Conservation (phyloP, 2,329 filamentous ascomycete species). For the Pseudocercospora musae region DNA sequence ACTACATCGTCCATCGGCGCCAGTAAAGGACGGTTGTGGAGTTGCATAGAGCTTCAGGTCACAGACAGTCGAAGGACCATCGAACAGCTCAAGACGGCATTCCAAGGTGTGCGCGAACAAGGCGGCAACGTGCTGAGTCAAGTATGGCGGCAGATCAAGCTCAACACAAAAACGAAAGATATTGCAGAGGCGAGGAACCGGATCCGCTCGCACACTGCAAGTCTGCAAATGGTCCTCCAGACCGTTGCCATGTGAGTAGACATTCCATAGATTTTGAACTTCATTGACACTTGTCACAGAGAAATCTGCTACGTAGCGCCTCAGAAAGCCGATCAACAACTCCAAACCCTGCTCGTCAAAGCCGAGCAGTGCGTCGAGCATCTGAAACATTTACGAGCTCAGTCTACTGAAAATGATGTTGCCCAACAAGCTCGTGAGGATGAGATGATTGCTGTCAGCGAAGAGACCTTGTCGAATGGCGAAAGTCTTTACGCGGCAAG, state of each 20-base stretch:
- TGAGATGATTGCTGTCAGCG: slow-evolving; percentile 5
- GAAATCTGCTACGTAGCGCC: slow-evolving; percentile 14
- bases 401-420: neutral
- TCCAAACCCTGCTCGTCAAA: slow-evolving; percentile 5
- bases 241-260: slow-evolving; percentile 10
- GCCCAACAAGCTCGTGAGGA: slow-evolving; percentile 1
- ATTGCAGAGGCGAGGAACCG: slow-evolving; percentile 14
- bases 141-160: slow-evolving; percentile 14
- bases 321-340: slow-evolving; percentile 14
- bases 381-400: slow-evolving; percentile 2
- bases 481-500: slow-evolving; percentile 14
- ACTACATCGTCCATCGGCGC: neutral
- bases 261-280: neutral
- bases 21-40: slow-evolving; percentile 9
- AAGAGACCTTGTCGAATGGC: slow-evolving; percentile 9
- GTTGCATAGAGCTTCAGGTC: slow-evolving; percentile 8
- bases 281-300: neutral
- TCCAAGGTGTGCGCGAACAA: slow-evolving; percentile 3
- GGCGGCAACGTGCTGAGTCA: slow-evolving; percentile 6
- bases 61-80: slow-evolving; percentile 9
- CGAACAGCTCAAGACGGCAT: slow-evolving; percentile 10
- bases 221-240: slow-evolving; percentile 14
- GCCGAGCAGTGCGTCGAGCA: slow-evolving; percentile 8
- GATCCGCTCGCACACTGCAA: slow-evolving; percentile 16
- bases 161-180: slow-evolving; percentile 16